Evolutionary conservation across 2,329 filamentous ascomycete genomes (phyloP), one percentile per base, ranked within the genome.

Genomic region (Aspergillus puulaauensis): DNA sequence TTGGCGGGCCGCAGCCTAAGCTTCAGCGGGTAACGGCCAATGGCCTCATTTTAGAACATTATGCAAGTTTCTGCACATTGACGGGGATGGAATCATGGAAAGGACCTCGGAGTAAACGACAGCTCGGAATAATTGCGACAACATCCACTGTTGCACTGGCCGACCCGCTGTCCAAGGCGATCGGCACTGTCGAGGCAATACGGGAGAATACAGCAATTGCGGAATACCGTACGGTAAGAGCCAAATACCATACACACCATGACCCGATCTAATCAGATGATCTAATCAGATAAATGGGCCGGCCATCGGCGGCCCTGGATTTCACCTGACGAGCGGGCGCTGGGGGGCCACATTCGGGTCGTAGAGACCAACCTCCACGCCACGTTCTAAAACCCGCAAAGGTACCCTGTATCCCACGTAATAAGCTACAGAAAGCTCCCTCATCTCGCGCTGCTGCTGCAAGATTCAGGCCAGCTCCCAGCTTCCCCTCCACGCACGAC

Each of bases 281-380:
- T 67, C 65, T 67, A 66, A 67, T 67, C 65, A 66, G 64, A 67
- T 67, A 64, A 58, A 41, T 39, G 39, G 11, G 48, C 56, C 64
- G 60, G 64, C 61, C 31, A 57, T 56, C 61, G 64, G 64, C 63
- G 62, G 40, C 27, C 47, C 35, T 40, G 54, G 19, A 27, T 40
- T 6, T 54, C 45, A 50, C 49, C 54, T 52, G 50, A 47, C 49
- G 27, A 31, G 27, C 27, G 27, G 27, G 27, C 27, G 9, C 27
- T 27, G 4, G 27, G 27, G 27, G 27, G 27, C 27, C 3, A 31
- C 27, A 8, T 15, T n/a, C 15, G 14, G 35, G 12, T 37, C 12
- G 15, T 24, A 49, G 15, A 19, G 40, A 37, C 53, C 52, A 55
- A 54, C 27, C 56, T 31, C 41, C 46, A 50, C 61, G 56, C 56